Evolutionary conservation across 176 grass and related monocot species (phyloP).

Genomic region (Pontederia paniculata): DNA sequence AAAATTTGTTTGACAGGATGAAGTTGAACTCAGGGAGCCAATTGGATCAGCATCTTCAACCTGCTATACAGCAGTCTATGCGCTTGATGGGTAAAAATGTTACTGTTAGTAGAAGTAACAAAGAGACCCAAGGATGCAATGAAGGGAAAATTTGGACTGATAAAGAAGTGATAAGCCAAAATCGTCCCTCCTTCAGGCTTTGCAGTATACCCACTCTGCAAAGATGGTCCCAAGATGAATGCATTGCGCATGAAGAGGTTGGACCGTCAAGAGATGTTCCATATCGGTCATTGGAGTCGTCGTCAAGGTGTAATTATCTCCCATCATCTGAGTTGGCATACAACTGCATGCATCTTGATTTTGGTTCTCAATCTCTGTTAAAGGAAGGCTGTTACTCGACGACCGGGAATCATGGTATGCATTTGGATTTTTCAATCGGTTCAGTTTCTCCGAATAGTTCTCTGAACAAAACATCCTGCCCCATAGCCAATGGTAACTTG

Average conservation of each 20-base stretch:
- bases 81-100: constrained; percentile 92
- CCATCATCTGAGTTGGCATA: constrained; percentile 3
- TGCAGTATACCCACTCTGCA: constrained; percentile 1
- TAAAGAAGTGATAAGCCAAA: constrained; percentile 25
- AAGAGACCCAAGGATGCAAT: constrained; percentile 32
- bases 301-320: constrained; percentile 12
- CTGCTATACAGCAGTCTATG: constrained; percentile 43
- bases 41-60: constrained; percentile 25
- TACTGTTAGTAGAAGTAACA: constrained; percentile 41
- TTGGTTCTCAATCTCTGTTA: constrained; percentile 15
- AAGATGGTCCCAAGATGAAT: constrained; percentile 22
- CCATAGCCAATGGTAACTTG: constrained; percentile 3
- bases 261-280: constrained; percentile 11
- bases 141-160: constrained; percentile 22
- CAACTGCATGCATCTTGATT: constrained; percentile 22
- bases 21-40: constrained; percentile 23
- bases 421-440: constrained; percentile 28
- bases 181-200: background rate
- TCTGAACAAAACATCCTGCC: constrained; percentile 18
- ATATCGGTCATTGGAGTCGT: constrained; percentile 15
- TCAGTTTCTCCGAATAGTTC: constrained; percentile 26
- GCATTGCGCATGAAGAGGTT: constrained; percentile 23
- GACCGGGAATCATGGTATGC: constrained; percentile 16
- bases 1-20: constrained; percentile 17
- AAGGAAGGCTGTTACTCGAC: constrained; percentile 18